phyloP scores from a whole-genome alignment of 441 rosid genomes.

The Rhodomyrtus psidioides region DNA sequence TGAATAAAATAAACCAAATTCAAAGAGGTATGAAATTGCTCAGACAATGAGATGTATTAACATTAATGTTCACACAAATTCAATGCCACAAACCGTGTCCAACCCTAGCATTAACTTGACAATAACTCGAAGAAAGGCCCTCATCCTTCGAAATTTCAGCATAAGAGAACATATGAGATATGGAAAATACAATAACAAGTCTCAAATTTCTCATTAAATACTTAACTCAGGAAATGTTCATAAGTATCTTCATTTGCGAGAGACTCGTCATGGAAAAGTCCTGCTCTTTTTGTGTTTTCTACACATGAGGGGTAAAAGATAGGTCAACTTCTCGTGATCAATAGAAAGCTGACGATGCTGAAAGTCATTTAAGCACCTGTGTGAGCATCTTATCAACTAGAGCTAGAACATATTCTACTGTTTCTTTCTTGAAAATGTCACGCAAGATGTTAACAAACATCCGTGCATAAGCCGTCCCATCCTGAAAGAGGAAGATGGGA shows the following conservation, averaged over 20 bases:
- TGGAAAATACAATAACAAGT: not conserved
- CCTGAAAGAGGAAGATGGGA: constrained; percentile 36
- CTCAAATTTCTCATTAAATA: not conserved
- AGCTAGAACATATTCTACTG: constrained; percentile 95
- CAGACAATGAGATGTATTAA: not conserved
- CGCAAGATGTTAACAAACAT: constrained; percentile 81
- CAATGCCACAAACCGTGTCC: not conserved
- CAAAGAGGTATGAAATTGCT: not conserved
- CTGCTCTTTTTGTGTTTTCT: constrained; percentile 90
- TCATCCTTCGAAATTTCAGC: not conserved
- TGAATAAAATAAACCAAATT: not conserved
- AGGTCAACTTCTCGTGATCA: constrained; percentile 2
- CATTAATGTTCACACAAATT: not conserved
- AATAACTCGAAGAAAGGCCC: not conserved
- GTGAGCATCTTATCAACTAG: constrained; percentile 90
- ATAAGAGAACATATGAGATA: not conserved
- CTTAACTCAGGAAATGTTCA: constrained; percentile 96
- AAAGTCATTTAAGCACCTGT: constrained; percentile 38
- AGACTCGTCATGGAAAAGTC: constrained; percentile 82
- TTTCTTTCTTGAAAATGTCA: constrained; percentile 91
- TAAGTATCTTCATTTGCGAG: constrained; percentile 74
- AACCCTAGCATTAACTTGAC: not conserved
- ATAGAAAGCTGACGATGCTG: not conserved
- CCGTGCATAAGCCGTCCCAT: constrained; percentile 85
- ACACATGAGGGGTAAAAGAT: constrained; percentile 21